Conservation (phyloP, 2,329 filamentous ascomycete genomes). For the Pseudopyrenochaeta lycopersici region DNA sequence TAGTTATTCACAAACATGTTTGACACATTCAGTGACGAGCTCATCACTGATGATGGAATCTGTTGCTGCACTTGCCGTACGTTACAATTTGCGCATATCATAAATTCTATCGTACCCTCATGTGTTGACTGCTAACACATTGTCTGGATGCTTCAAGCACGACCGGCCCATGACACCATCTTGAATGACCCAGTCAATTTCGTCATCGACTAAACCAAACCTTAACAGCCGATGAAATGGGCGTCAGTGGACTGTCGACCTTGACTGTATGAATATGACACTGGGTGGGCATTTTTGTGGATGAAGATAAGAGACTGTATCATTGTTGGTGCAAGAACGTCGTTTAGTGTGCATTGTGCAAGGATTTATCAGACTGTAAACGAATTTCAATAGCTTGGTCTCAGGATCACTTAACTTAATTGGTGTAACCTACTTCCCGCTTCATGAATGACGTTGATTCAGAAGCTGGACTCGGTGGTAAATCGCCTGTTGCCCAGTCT, state of each 20-base stretch:
- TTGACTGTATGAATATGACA: too few species aligned
- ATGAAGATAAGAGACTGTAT: too few species aligned
- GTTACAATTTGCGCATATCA: not conserved
- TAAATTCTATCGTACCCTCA: not conserved
- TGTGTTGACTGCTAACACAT: not conserved
- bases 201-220: not conserved
- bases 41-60: not conserved
- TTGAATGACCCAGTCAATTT: not conserved
- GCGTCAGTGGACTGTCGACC: too few species aligned
- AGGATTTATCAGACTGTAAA: not conserved
- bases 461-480: constrained; percentile 68
- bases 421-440: not conserved
- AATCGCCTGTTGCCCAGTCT: constrained; percentile 67
- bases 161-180: not conserved
- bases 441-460: not conserved
- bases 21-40: not conserved
- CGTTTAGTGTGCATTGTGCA: too few species aligned
- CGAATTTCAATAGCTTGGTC: not conserved
- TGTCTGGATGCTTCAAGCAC: not conserved
- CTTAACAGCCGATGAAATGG: too few species aligned
- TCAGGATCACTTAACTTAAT: not conserved
- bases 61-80: not conserved
- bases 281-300: too few species aligned
- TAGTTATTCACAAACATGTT: not conserved
- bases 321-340: too few species aligned